Conservation (phyloP, 2,329 filamentous ascomycete genomes). For the Colletotrichum aenigma region DNA sequence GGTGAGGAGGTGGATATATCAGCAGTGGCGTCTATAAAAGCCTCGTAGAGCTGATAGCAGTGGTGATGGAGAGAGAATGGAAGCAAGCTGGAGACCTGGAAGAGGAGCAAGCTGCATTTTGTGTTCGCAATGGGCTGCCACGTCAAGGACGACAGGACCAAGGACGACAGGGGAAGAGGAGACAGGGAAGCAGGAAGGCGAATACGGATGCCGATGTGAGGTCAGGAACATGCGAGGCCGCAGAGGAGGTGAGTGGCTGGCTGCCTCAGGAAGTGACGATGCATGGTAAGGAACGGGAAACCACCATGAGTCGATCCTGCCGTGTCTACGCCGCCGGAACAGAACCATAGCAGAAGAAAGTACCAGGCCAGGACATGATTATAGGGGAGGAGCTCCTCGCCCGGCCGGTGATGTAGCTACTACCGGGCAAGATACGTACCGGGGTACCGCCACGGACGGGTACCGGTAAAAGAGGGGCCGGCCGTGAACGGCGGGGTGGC, state of each 20-base stretch:
- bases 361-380: not conserved
- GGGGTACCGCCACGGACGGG: not conserved
- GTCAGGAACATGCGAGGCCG: not conserved
- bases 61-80: too few relatives aligned
- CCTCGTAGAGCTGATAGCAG: not conserved
- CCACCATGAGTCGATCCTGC: slow-evolving; percentile 8
- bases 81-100: too few relatives aligned
- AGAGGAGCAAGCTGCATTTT: not conserved
- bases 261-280: not conserved
- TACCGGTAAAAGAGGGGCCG: slow-evolving; percentile 6
- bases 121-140: not conserved
- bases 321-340: not conserved
- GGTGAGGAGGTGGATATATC: not conserved
- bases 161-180: not conserved
- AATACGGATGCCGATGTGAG: not conserved
- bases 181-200: not conserved
- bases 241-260: not conserved
- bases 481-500: not conserved
- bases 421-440: not conserved
- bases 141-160: not conserved
- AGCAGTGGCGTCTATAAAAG: not conserved
- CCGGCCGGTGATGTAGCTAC: not conserved
- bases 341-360: not conserved
- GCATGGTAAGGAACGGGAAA: not conserved
- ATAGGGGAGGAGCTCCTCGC: not conserved